Evolutionary conservation across 208 protist species (phyloP).

Genomic region (Strigomonas culicis): DNA sequence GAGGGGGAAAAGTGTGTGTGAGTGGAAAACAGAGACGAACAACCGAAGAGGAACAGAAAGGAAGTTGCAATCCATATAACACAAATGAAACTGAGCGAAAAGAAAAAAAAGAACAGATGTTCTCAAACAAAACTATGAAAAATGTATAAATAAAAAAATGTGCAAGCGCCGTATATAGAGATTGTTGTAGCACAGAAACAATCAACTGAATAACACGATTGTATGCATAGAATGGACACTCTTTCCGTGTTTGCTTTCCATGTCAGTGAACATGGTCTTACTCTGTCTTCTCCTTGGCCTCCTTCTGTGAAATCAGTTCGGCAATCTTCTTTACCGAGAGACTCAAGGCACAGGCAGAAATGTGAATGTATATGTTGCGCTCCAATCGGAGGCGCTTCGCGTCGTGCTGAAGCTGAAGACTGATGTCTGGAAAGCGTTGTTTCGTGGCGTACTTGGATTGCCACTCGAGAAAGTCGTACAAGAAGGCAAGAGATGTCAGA

Average conservation of each 20-base stretch:
- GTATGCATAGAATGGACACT: neutral
- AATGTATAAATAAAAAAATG: neutral
- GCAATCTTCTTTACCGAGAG: slow-evolving; percentile 49
- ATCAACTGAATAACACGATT: no score
- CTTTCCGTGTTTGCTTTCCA: neutral
- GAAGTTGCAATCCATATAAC: no score
- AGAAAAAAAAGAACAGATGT: neutral
- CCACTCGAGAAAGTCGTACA: slow-evolving; percentile 46
- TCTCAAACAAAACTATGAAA: neutral
- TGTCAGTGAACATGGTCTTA: no score
- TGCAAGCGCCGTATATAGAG: no score
- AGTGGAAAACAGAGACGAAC: no score
- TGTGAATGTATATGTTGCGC: slow-evolving; percentile 74
- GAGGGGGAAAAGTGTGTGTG: neutral
- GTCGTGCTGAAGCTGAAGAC: slow-evolving; percentile 57
- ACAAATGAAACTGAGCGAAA: neutral
- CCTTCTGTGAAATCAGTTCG: neutral
- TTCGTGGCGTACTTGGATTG: slow-evolving; percentile 39
- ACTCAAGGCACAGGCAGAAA: slow-evolving; percentile 40
- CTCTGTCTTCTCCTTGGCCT: neutral
- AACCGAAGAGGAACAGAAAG: no score
- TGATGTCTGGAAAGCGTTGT: slow-evolving; percentile 44
- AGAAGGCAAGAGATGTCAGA: slow-evolving; percentile 36
- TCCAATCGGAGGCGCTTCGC: slow-evolving; percentile 49
- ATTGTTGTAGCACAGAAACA: slow-evolving; percentile 6